Evolutionary conservation across 306 rosid species (phyloP).

Genomic region (Potentilla sterilis): DNA sequence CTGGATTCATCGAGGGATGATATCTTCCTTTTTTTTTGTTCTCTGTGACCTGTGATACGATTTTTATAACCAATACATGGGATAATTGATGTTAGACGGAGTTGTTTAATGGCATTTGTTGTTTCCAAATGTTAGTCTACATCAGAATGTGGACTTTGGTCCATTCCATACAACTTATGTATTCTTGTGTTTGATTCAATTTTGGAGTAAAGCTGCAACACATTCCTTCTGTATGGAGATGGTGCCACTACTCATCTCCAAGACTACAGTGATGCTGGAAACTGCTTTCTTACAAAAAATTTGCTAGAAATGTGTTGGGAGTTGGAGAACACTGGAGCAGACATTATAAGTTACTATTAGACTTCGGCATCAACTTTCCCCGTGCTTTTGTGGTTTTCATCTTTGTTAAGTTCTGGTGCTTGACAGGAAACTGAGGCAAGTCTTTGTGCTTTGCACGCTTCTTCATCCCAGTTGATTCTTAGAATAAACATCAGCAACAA

Average conservation of each 20-base stretch:
- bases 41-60: constrained; percentile 22
- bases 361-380: constrained; percentile 21
- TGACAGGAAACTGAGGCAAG: constrained; percentile 32
- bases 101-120: constrained; percentile 16
- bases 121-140: constrained; percentile 1
- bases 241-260: background rate
- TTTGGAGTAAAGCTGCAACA: background rate
- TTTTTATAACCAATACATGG: constrained; percentile 27
- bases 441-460: constrained; percentile 56
- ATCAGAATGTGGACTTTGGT: background rate
- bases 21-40: background rate
- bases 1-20: constrained; percentile 46
- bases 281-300: background rate
- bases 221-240: background rate
- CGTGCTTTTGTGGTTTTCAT: constrained; percentile 20
- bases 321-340: background rate
- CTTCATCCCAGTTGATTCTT: constrained; percentile 60
- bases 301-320: background rate
- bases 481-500: constrained; percentile 43
- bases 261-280: background rate
- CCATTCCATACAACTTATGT: background rate
- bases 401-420: constrained; percentile 12
- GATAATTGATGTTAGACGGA: constrained; percentile 17
- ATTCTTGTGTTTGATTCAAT: background rate
- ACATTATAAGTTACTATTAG: background rate